A percentile compares a stretch with the other conserved stretches of the same genome.
phyloP scores from a whole-genome alignment of 352 stramenopile genomes.

The Globisporangium irregulare region DNA sequence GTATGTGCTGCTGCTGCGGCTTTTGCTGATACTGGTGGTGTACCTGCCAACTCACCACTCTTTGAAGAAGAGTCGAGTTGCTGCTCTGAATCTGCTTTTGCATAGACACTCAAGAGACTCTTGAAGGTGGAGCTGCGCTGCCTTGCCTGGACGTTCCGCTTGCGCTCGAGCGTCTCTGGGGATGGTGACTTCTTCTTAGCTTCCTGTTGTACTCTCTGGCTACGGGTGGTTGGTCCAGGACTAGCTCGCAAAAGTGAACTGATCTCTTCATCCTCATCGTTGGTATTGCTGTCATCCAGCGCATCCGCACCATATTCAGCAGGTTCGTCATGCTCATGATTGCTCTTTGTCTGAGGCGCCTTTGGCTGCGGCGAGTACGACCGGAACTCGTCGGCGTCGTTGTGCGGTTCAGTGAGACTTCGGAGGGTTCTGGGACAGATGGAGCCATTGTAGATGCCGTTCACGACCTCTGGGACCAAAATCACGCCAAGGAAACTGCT shows the following conservation, averaged over 20 bases:
- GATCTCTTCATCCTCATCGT: background rate
- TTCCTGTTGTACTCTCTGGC: background rate
- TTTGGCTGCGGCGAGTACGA: background rate
- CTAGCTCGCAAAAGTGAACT: background rate
- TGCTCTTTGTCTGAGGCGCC: background rate
- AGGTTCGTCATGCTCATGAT: background rate
- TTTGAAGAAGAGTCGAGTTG: background rate
- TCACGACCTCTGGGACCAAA: constrained; percentile 30
- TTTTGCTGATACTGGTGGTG: background rate
- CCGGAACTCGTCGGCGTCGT: constrained; percentile 12
- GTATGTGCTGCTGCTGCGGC: background rate
- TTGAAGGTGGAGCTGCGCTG: constrained; percentile 24
- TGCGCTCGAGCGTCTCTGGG: constrained; percentile 16
- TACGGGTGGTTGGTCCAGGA: background rate
- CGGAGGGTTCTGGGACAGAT: constrained; percentile 36
- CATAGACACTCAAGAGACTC: constrained; percentile 14
- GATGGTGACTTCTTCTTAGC: background rate
- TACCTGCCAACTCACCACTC: constrained; percentile 5
- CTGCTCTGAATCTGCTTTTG: background rate
- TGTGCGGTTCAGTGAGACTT: constrained; percentile 4
- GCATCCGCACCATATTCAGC: background rate
- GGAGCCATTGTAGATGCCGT: constrained; percentile 46
- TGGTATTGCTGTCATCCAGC: background rate
- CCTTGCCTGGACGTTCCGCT: constrained; percentile 14
- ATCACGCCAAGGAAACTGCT: constrained; percentile 47